phyloP scores from a whole-genome alignment of 192 early-diverging fungal genomes.

The Spizellomyces punctatus region DNA sequence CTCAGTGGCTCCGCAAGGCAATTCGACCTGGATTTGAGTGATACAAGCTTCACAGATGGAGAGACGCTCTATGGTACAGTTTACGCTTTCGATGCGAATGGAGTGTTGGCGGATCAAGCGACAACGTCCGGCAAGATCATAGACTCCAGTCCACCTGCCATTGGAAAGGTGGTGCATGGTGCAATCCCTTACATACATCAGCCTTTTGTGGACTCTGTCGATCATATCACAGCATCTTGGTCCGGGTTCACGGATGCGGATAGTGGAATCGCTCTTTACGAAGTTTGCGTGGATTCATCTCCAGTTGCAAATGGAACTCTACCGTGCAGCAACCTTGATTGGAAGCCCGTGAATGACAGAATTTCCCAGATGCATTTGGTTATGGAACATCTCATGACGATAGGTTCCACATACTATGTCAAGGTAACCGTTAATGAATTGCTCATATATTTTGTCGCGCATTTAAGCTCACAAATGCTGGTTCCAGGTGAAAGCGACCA shows the following conservation, averaged over 20 bases:
- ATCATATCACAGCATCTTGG: constrained; percentile 2
- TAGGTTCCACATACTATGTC: background rate
- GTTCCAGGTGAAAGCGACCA: constrained; percentile 5
- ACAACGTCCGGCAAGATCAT: background rate
- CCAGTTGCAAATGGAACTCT: background rate
- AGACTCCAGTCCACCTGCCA: background rate
- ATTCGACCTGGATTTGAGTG: background rate
- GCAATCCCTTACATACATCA: constrained; percentile 4
- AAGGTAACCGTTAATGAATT: background rate
- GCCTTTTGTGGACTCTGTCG: no score
- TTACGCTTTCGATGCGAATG: background rate
- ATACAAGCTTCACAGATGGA: background rate
- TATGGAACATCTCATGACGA: background rate
- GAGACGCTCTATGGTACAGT: background rate
- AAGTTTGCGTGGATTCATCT: constrained; percentile 6
- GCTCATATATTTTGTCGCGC: no score
- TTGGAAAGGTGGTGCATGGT: background rate
- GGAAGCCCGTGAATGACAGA: background rate
- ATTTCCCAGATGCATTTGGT: background rate
- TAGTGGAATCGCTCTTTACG: background rate
- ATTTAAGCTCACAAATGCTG: background rate
- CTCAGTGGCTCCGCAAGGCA: background rate
- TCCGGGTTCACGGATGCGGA: constrained; percentile 10
- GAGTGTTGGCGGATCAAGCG: background rate
- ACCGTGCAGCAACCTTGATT: background rate